Evolutionary conservation across 1,284 basidiomycete species (phyloP).

Genomic region (Austroboletus niveus): DNA sequence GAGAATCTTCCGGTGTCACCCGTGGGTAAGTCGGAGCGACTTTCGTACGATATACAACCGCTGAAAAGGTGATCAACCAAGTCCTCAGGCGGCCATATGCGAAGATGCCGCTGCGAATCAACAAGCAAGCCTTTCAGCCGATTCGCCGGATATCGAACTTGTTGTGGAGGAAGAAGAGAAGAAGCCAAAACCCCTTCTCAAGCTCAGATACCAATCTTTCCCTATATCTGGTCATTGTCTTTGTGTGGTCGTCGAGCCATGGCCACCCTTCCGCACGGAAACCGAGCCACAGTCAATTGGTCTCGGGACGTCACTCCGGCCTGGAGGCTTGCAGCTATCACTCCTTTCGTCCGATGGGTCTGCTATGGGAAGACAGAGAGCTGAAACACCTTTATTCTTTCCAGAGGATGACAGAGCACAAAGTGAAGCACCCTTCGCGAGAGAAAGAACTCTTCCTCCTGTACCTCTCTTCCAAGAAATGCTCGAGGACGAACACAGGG

Average conservation of each 20-base stretch:
- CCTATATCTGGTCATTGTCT: conserved; percentile 65
- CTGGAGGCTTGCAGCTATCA: conserved; percentile 36
- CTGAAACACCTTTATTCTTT: conserved; percentile 64
- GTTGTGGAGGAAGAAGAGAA: conserved; percentile 55
- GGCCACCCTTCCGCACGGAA: conserved; percentile 50
- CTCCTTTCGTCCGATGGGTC: conserved; percentile 28
- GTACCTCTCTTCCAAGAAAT: conserved; percentile 46
- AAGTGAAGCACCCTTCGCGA: conserved; percentile 37
- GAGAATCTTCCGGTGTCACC: not conserved
- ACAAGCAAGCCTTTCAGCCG: conserved; percentile 2
- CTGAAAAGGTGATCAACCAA: conserved; percentile 6
- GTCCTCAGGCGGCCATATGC: not conserved
- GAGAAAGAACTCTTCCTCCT: conserved; percentile 34
- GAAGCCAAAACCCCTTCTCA: conserved; percentile 68
- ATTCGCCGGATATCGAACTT: conserved; percentile 15
- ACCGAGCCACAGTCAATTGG: conserved; percentile 38
- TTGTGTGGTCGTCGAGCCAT: conserved; percentile 77
- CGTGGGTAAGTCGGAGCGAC: conserved; percentile 5
- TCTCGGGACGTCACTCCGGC: conserved; percentile 25
- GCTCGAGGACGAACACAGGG: conserved; percentile 33
- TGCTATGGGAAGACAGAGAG: conserved; percentile 23
- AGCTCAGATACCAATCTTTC: conserved; percentile 66
- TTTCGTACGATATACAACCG: not conserved
- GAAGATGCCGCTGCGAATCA: conserved; percentile 2
- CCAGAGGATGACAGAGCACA: conserved; percentile 51